A percentile compares a stretch with the other conserved stretches of the same genome.
Evolutionary conservation across 352 stramenopile genomes (phyloP).

Genomic region (Phytophthora chlamydospora): DNA sequence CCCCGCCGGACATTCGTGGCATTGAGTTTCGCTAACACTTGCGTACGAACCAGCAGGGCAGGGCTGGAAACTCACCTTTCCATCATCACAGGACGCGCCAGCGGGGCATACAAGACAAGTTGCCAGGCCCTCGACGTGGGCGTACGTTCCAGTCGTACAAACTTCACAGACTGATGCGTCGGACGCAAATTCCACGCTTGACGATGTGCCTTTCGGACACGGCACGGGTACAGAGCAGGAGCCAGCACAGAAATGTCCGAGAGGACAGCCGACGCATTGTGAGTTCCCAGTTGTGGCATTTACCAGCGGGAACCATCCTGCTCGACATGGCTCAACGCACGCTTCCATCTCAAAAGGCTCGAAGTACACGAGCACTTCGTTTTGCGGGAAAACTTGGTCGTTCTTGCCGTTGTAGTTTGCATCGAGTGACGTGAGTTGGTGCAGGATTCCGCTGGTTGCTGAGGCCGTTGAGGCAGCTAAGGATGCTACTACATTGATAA

Average conservation of each 20-base stretch:
- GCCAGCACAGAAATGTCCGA: constrained; percentile 56
- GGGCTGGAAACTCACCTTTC: constrained; percentile 13
- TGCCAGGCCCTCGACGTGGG: constrained; percentile 34
- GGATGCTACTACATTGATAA: constrained; percentile 38
- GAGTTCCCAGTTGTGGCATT: constrained; percentile 40
- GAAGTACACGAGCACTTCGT: constrained; percentile 57
- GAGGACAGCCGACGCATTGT: constrained; percentile 52
- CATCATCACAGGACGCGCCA: constrained; percentile 39
- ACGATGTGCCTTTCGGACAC: constrained; percentile 54
- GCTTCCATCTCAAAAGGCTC: constrained; percentile 52
- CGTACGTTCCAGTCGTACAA: constrained; percentile 56
- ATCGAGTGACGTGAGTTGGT: constrained; percentile 48
- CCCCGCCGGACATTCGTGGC: constrained; percentile 53
- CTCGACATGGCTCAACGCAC: constrained; percentile 54
- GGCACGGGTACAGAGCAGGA: constrained; percentile 42
- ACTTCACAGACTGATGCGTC: constrained; percentile 31
- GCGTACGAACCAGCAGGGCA: constrained; percentile 71
- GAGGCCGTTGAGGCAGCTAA: constrained; percentile 5
- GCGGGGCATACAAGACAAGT: constrained; percentile 48
- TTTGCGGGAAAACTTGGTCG: constrained; percentile 44
- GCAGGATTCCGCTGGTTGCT: constrained; percentile 34
- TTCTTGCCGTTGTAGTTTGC: constrained; percentile 42
- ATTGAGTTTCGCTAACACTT: constrained; percentile 36
- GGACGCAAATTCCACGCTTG: constrained; percentile 35
- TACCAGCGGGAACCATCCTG: constrained; percentile 55